Evolutionary conservation across 805 yeast species (phyloP).

Genomic region (Myxozyma neotropica): DNA sequence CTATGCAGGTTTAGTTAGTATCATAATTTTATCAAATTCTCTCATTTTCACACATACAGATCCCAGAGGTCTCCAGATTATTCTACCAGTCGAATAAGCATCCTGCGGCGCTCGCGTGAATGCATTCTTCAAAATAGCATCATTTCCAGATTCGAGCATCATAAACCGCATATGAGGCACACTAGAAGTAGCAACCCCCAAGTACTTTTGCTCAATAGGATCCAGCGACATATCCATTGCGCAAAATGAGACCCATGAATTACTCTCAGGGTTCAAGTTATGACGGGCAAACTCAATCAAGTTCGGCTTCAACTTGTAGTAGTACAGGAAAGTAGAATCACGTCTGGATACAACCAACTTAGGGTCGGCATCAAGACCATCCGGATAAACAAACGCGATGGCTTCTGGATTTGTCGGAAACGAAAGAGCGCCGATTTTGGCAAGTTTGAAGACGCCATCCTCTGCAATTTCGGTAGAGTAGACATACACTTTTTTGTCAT

Average conservation of each 20-base stretch:
- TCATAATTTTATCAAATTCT: background rate
- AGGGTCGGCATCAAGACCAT: conserved; percentile 6
- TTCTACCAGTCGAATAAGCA: conserved; percentile 57
- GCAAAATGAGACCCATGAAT: conserved; percentile 35
- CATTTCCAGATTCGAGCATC: conserved; percentile 44
- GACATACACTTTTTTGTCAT: conserved; percentile 35
- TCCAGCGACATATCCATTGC: conserved; percentile 33
- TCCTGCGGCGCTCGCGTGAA: conserved; percentile 67
- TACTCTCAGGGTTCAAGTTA: conserved; percentile 32
- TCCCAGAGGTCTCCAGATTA: conserved; percentile 51
- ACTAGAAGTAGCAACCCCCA: conserved; percentile 75
- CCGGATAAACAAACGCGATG: conserved; percentile 9
- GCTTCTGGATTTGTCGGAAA: conserved; percentile 35
- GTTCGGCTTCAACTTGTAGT: conserved; percentile 28
- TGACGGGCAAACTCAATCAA: conserved; percentile 31
- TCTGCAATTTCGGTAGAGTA: conserved; percentile 14
- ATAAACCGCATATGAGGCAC: conserved; percentile 74
- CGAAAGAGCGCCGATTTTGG: conserved; percentile 19
- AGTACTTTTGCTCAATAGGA: conserved; percentile 30
- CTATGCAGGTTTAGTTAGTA: conserved; percentile 21
- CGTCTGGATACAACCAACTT: conserved; percentile 32
- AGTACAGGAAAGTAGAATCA: conserved; percentile 35
- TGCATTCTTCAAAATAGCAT: conserved; percentile 48
- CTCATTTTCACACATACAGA: conserved; percentile 13
- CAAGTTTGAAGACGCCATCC: background rate